Conservation (phyloP, 441 rosid genomes). For the Brassica hybrid region DNA sequence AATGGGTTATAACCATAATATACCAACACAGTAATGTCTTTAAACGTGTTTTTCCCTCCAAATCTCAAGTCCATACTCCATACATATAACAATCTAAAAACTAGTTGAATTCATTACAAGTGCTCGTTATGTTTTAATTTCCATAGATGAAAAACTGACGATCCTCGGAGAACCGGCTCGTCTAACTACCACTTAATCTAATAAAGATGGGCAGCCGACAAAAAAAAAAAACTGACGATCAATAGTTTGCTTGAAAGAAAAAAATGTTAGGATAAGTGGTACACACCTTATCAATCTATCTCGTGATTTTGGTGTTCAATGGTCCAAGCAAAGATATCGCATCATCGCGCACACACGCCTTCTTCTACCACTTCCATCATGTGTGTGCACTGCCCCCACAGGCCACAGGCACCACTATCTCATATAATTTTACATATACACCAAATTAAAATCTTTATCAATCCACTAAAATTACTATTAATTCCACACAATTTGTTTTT, state of each 20-base stretch:
- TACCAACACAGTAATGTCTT: too few relatives aligned
- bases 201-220: too few relatives aligned
- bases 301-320: slow-evolving; percentile 36
- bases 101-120: background rate
- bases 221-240: background rate
- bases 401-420: slow-evolving; percentile 37
- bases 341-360: slow-evolving; percentile 31
- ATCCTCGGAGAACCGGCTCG: too few relatives aligned
- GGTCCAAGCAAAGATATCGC: slow-evolving; percentile 30
- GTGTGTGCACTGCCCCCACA: slow-evolving; percentile 27
- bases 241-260: background rate
- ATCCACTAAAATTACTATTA: slow-evolving; percentile 7
- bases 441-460: background rate
- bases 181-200: too few relatives aligned
- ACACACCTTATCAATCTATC: slow-evolving; percentile 17
- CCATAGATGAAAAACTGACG: background rate
- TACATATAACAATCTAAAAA: too few relatives aligned
- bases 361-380: slow-evolving; percentile 29
- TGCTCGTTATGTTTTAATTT: background rate
- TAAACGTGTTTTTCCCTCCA: too few relatives aligned
- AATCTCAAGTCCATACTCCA: too few relatives aligned
- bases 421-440: background rate
- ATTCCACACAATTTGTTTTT: background rate
- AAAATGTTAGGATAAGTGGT: background rate
- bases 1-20: too few relatives aligned